Percentiles rank a stretch among this genome's conserved stretches.
Evolutionary conservation across 768 basidiomycete genomes (phyloP).

Genomic region (Pleurotus tuoliensis): DNA sequence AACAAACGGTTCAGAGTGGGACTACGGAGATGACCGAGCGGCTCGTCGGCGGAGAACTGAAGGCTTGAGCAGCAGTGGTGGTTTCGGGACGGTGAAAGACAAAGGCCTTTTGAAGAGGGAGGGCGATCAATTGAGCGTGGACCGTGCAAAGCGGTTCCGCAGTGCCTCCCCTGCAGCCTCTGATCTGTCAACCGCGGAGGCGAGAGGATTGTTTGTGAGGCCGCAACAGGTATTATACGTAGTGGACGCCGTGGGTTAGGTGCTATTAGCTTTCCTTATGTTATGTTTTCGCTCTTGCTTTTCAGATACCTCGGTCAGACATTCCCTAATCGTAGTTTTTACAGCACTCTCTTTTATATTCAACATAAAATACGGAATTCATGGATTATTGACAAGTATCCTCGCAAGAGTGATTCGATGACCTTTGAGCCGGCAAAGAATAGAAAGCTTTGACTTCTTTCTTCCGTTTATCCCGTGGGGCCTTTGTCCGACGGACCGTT

Average conservation of each 20-base stretch:
- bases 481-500: no score
- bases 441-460: no score
- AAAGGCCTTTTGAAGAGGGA: conserved; percentile 35
- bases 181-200: conserved; percentile 50
- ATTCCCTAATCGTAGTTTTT: background rate
- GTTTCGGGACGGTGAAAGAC: conserved; percentile 15
- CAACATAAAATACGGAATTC: background rate
- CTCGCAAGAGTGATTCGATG: no score
- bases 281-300: background rate
- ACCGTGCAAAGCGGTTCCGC: conserved; percentile 65
- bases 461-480: no score
- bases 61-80: conserved; percentile 26
- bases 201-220: conserved; percentile 76
- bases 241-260: conserved; percentile 67
- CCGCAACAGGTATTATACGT: conserved; percentile 88
- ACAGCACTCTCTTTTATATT: background rate
- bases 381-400: no score
- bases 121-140: conserved; percentile 44
- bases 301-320: background rate
- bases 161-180: conserved; percentile 65
- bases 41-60: conserved; percentile 42
- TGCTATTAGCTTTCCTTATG: background rate
- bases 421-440: no score
- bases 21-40: conserved; percentile 51
- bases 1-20: conserved; percentile 53